Evolutionary conservation across 2,329 filamentous ascomycete genomes (phyloP).

Genomic region (Apiospora phragmitis): DNA sequence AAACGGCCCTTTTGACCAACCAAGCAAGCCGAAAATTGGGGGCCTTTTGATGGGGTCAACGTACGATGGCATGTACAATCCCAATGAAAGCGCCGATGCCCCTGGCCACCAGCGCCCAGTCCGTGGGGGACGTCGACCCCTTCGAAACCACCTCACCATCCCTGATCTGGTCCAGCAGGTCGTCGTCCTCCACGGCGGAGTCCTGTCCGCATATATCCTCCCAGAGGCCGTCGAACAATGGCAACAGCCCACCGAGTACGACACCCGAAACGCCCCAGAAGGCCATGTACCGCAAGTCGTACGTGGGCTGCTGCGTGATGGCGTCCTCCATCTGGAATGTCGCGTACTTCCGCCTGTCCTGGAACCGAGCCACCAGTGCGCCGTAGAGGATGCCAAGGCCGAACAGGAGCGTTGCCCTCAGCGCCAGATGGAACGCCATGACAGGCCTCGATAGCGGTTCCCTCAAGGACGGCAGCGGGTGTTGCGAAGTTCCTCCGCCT

Average conservation of each 20-base stretch:
- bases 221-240: constrained; percentile 81
- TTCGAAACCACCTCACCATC: constrained; percentile 22
- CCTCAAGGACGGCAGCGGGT: constrained; percentile 20
- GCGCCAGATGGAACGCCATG: constrained; percentile 49
- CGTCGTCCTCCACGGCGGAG: constrained; percentile 20
- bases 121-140: constrained; percentile 38
- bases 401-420: constrained; percentile 69
- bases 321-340: constrained; percentile 57
- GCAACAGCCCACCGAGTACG: constrained; percentile 74
- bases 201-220: constrained; percentile 49
- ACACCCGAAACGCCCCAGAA: constrained; percentile 85
- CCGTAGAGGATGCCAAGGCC: constrained; percentile 82
- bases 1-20: constrained; percentile 7
- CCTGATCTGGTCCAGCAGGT: constrained; percentile 26
- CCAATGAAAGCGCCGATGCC: constrained; percentile 62
- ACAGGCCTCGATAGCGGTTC: constrained; percentile 28
- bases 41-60: constrained; percentile 33
- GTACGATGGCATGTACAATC: constrained; percentile 72
- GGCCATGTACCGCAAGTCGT: constrained; percentile 66
- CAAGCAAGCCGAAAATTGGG: neutral
- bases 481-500: constrained; percentile 35
- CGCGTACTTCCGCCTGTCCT: constrained; percentile 65
- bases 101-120: constrained; percentile 70
- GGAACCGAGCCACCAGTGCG: constrained; percentile 75
- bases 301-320: constrained; percentile 36